phyloP scores from a whole-genome alignment of 345 rosid species.

The Populus deltoides region DNA sequence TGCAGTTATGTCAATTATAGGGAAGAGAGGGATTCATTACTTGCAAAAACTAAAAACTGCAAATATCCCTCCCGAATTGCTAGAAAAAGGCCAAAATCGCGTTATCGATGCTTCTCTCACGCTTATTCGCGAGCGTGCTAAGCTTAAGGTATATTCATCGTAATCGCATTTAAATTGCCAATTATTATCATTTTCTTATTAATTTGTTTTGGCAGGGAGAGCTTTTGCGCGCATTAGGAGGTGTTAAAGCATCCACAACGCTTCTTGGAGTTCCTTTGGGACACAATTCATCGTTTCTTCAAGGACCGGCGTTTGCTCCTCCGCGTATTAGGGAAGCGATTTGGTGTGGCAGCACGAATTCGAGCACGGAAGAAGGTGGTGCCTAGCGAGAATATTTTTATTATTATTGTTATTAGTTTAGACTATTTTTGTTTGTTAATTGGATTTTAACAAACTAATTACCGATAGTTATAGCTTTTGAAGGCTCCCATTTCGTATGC shows the following conservation, averaged over 20 bases:
- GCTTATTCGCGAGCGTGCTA: conserved; percentile 94
- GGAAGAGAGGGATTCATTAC: conserved; percentile 57
- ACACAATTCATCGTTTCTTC: conserved; percentile 96
- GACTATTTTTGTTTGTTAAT: not conserved
- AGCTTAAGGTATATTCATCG: conserved; percentile 58
- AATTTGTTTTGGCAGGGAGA: conserved; percentile 51
- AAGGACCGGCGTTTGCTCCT: conserved; percentile 98
- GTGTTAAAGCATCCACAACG: conserved; percentile 62
- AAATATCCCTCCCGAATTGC: conserved; percentile 54
- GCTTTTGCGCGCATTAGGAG: conserved; percentile 82
- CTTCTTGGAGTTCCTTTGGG: conserved; percentile 96
- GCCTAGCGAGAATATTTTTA: not conserved
- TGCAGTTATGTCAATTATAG: conserved; percentile 52
- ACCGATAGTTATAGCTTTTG: not conserved
- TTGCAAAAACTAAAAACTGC: conserved; percentile 55
- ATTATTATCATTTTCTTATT: not conserved
- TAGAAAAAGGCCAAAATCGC: conserved; percentile 79
- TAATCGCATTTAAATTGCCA: not conserved
- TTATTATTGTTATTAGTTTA: not conserved
- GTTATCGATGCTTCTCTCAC: conserved; percentile 96
- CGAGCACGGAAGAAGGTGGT: conserved; percentile 88
- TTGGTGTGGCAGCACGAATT: conserved; percentile 98
- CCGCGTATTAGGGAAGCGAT: conserved; percentile 97
- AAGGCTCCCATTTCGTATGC: not conserved
- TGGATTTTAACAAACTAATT: not conserved